These are phyloP conservation scores for Leishmania arabica DNA, from an alignment of 208 protist species.

Conservation along the genomic window DNA sequence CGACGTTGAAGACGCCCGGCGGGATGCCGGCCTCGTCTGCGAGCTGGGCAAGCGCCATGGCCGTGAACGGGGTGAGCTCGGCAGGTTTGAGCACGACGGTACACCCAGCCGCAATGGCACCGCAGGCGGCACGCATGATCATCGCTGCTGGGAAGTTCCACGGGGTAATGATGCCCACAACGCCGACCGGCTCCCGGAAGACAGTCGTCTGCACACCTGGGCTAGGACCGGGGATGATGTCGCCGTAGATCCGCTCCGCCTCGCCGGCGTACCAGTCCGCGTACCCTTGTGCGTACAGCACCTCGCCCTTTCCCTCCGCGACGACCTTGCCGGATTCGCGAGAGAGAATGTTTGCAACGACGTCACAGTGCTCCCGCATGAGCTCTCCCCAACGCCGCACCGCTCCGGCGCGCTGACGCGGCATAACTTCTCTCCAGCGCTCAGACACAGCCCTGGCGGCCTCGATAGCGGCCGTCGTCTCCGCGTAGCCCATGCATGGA, in stretches of 20 bases:
- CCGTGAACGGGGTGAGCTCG: slow-evolving; percentile 77
- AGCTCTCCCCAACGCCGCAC: slow-evolving; percentile 71
- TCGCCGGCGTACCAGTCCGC: slow-evolving; percentile 90
- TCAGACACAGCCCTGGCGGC: slow-evolving; percentile 63
- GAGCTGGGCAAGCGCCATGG: slow-evolving; percentile 73
- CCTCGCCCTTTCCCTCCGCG: slow-evolving; percentile 72
- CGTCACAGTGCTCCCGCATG: slow-evolving; percentile 47
- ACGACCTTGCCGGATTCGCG: slow-evolving; percentile 86
- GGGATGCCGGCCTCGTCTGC: slow-evolving; percentile 76
- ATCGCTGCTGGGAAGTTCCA: slow-evolving; percentile 94
- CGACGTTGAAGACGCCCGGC: slow-evolving; percentile 80
- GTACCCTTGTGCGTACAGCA: slow-evolving; percentile 61
- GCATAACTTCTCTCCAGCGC: slow-evolving; percentile 64
- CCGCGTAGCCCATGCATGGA: slow-evolving; percentile 48
- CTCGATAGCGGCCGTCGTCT: slow-evolving; percentile 62
- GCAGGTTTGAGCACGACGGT: slow-evolving; percentile 91
- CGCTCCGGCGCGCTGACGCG: slow-evolving; percentile 56
- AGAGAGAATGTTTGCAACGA: slow-evolving; percentile 65
- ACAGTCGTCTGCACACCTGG: slow-evolving; percentile 61
- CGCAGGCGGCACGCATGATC: slow-evolving; percentile 74
- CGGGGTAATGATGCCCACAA: slow-evolving; percentile 89
- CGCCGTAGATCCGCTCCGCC: slow-evolving; percentile 80
- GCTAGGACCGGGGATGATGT: slow-evolving; percentile 66
- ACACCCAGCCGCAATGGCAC: slow-evolving; percentile 91
- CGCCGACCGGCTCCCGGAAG: slow-evolving; percentile 80